Conservation (phyloP, 352 stramenopile species). For the Aphanomyces euteiches region DNA sequence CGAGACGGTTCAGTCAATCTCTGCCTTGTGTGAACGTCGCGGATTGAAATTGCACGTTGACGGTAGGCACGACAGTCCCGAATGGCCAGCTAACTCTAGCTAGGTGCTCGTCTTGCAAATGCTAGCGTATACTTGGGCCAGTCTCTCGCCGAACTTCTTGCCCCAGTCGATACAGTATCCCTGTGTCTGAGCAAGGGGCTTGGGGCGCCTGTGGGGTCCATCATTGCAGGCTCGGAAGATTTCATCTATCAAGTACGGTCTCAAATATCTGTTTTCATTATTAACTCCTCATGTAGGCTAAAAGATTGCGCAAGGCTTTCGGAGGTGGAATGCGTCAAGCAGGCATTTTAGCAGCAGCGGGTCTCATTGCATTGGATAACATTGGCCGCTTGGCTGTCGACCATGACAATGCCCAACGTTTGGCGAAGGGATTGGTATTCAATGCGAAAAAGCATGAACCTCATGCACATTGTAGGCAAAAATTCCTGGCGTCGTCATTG, state of each 20-base stretch:
- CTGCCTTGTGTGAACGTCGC: slow-evolving; percentile 62
- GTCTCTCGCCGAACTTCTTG: slow-evolving; percentile 71
- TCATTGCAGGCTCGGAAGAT: slow-evolving; percentile 87
- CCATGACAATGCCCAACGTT: slow-evolving; percentile 67
- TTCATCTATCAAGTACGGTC: slow-evolving; percentile 62
- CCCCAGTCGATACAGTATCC: slow-evolving; percentile 86
- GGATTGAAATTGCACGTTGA: slow-evolving; percentile 93
- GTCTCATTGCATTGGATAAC: slow-evolving; percentile 87
- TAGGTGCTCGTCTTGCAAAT: slow-evolving; percentile 92
- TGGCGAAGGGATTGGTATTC: slow-evolving; percentile 58
- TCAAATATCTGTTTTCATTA: not conserved
- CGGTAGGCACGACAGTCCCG: slow-evolving; percentile 35
- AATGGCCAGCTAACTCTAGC: not conserved
- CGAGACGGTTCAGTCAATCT: slow-evolving; percentile 76
- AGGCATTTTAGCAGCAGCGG: slow-evolving; percentile 91
- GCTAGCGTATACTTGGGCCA: slow-evolving; percentile 80
- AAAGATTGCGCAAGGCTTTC: slow-evolving; percentile 92
- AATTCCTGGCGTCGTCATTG: slow-evolving; percentile 64
- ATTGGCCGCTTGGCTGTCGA: slow-evolving; percentile 78
- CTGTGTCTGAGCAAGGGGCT: slow-evolving; percentile 96
- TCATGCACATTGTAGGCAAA: slow-evolving; percentile 30
- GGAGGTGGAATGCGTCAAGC: slow-evolving; percentile 96
- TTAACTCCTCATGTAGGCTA: slow-evolving; percentile 47
- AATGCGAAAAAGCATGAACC: too few relatives aligned
- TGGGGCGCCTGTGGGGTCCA: slow-evolving; percentile 90